Evolutionary conservation across 2,329 filamentous ascomycete genomes (phyloP).

Genomic region (Colletotrichum sp.): DNA sequence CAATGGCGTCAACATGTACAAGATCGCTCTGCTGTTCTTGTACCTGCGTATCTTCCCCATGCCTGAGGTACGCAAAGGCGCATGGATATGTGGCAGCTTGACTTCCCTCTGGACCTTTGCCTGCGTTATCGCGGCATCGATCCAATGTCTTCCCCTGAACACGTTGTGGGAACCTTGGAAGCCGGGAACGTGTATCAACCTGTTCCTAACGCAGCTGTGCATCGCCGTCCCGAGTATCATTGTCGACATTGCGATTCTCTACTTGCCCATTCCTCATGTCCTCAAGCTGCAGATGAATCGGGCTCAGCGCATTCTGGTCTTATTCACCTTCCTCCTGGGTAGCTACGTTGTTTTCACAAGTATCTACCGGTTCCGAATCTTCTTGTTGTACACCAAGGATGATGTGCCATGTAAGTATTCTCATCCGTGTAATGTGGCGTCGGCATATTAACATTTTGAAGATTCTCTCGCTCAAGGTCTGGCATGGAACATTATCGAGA

Average conservation of each 20-base stretch:
- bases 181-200: constrained; percentile 11
- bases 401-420: constrained; percentile 3
- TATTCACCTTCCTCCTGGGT: constrained; percentile 13
- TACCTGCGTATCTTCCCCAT: constrained; percentile 47
- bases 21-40: constrained; percentile 45
- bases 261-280: constrained; percentile 13
- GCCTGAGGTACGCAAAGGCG: constrained; percentile 26
- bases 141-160: constrained; percentile 2
- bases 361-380: constrained; percentile 11
- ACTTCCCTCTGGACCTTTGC: constrained; percentile 5
- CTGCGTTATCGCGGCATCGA: constrained; percentile 12
- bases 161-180: constrained; percentile 19
- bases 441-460: background rate
- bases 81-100: constrained; percentile 10
- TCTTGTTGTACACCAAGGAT: constrained; percentile 2
- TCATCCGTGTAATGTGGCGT: accelerated
- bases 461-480: constrained; percentile 11
- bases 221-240: constrained; percentile 16
- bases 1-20: constrained; percentile 26
- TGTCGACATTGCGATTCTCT: constrained; percentile 15
- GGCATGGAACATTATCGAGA: constrained; percentile 16
- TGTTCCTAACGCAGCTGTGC: constrained; percentile 10
- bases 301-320: background rate
- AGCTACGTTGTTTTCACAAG: constrained; percentile 17
- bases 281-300: constrained; percentile 14